Evolutionary conservation across 495 filamentous ascomycete genomes (phyloP), one percentile per base, ranked within the genome.

Genomic region (Peziza echinospora): DNA sequence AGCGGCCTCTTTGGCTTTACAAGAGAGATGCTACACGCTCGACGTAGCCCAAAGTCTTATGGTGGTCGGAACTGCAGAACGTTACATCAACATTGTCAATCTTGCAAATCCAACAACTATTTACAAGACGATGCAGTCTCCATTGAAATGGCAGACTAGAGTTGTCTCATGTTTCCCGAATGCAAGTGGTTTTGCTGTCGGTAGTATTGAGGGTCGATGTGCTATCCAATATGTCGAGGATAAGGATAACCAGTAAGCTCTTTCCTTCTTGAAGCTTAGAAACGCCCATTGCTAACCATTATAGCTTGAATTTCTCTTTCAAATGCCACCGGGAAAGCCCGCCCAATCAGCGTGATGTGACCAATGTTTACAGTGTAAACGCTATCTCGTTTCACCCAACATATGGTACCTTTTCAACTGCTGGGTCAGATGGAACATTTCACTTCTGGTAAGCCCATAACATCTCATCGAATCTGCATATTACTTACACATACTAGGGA

Each of bases 191-290:
- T 93, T 87, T 59, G 85, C 81, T 0, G 73, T 89, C 37, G 84
- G 84, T 37, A 80, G 79, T 64, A 86, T 91, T 51, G 85, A 91
- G 55, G 85, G 85, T 7, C 76, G 85, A 49, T 91, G 82, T 56
- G 82, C 81, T 7, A 85, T 92, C 51, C 81, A 89, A 60, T 84
- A 86, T 56, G 76, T 83, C 9, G 82, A 91, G 46, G 83, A 91
- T 16, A 89, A 87, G 60, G 80, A 93, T 56, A 67, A 75, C 11
- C 70, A 55, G 76, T 80, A 69, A 48, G 65, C 62, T 37, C 46
- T 41, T n/a, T 34, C 16, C 21, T 24, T 23, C 43, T 28, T 1
- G 4, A 34, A 28, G 26, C 17, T 43, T 21, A 37, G 5, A 16
- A 24, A 23, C 48, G 51, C 21, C 50, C 19, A 22, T 24, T 50